Percentiles rank a stretch among this genome's conserved stretches.
Evolutionary conservation across 495 filamentous ascomycete species (phyloP).

Genomic region (Tuber brumale): DNA sequence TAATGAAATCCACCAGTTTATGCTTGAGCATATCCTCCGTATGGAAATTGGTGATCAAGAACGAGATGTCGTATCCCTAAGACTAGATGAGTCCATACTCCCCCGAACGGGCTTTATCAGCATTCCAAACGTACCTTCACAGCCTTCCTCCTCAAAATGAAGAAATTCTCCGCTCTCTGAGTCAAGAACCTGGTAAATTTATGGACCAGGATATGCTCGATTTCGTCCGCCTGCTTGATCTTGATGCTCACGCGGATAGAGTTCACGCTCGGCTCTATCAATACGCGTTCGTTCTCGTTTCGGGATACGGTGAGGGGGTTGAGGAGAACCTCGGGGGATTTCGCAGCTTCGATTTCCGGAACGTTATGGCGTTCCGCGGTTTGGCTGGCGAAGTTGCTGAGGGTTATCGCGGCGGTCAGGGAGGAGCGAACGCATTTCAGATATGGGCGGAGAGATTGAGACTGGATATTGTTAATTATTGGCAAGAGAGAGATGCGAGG

Average conservation of each 20-base stretch:
- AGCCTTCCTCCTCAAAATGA: slow-evolving; percentile 88
- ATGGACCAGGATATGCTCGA: slow-evolving; percentile 93
- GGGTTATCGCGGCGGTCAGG: slow-evolving; percentile 84
- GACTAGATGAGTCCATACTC: slow-evolving; percentile 16
- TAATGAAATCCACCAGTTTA: slow-evolving; percentile 96
- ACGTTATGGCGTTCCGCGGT: slow-evolving; percentile 95
- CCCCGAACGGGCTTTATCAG: neutral
- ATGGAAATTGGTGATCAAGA: slow-evolving; percentile 96
- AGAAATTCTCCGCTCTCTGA: slow-evolving; percentile 94
- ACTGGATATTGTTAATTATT: slow-evolving; percentile 49
- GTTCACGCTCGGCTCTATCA: slow-evolving; percentile 94
- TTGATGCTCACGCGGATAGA: slow-evolving; percentile 91
- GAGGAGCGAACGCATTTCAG: slow-evolving; percentile 93
- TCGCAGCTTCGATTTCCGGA: slow-evolving; percentile 88
- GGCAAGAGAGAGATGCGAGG: neutral
- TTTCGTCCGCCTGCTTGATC: slow-evolving; percentile 99
- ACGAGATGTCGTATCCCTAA: slow-evolving; percentile 97
- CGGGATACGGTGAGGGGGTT: slow-evolving; percentile 80
- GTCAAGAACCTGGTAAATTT: slow-evolving; percentile 96
- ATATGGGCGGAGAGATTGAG: slow-evolving; percentile 96
- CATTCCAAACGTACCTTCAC: slow-evolving; percentile 61
- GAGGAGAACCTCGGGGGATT: slow-evolving; percentile 88
- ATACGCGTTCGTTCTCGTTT: slow-evolving; percentile 90
- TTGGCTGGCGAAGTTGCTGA: slow-evolving; percentile 97
- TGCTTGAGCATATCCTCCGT: slow-evolving; percentile 98